These are phyloP conservation scores for Penicillium aurantiogriseum DNA, from an alignment of 2,329 filamentous ascomycete genomes.

Conservation along the genomic window DNA sequence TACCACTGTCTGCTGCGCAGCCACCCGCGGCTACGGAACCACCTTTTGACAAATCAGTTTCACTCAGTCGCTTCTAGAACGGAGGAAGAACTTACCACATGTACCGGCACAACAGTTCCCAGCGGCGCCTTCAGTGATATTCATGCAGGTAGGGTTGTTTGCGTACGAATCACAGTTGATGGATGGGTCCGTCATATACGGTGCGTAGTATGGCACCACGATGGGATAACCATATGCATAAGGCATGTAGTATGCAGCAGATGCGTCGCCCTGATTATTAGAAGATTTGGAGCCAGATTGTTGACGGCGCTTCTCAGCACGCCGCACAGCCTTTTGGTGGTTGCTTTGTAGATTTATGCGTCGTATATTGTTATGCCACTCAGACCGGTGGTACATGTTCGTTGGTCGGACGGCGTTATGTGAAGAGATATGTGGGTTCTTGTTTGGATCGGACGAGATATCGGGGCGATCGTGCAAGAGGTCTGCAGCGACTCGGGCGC, in stretches of 20 bases:
- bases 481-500: slow-evolving; percentile 52
- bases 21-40: slow-evolving; percentile 19
- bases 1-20: slow-evolving; percentile 28
- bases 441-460: slow-evolving; percentile 52
- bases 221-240: slow-evolving; percentile 49
- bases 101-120: slow-evolving; percentile 52
- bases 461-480: slow-evolving; percentile 40
- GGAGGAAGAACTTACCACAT: slow-evolving; percentile 32
- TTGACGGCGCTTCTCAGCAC: slow-evolving; percentile 30
- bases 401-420: slow-evolving; percentile 63
- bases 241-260: slow-evolving; percentile 26
- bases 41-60: slow-evolving; percentile 4
- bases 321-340: slow-evolving; percentile 49
- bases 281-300: slow-evolving; percentile 35
- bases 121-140: slow-evolving; percentile 35
- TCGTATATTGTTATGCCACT: slow-evolving; percentile 20
- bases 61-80: neutral
- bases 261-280: slow-evolving; percentile 6
- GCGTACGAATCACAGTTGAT: slow-evolving; percentile 45
- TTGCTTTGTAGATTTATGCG: slow-evolving; percentile 44
- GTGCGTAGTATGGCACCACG: slow-evolving; percentile 46
- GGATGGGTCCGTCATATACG: slow-evolving; percentile 48
- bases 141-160: slow-evolving; percentile 48
- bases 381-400: slow-evolving; percentile 15
- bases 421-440: slow-evolving; percentile 68